Evolutionary conservation across 805 yeast genomes (phyloP).

Genomic region (Wickerhamomyces queroliae): DNA sequence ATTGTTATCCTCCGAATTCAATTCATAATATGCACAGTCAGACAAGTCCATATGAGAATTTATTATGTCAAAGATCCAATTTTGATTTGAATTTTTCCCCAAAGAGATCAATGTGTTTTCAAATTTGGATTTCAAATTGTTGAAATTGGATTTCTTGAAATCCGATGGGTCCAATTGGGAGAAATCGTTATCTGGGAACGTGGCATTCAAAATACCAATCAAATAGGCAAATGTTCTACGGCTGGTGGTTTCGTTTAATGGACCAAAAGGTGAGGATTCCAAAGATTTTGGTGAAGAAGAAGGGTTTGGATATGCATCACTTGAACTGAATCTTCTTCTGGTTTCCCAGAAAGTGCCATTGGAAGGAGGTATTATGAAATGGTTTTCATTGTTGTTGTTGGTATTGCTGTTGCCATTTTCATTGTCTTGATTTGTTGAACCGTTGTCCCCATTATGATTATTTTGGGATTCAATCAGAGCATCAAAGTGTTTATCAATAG

Average conservation of each 20-base stretch:
- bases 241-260: constrained; percentile 77
- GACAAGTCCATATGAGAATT: constrained; percentile 68
- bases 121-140: constrained; percentile 56
- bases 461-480: constrained; percentile 28
- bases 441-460: neutral
- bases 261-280: constrained; percentile 77
- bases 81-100: constrained; percentile 43
- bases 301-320: neutral
- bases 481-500: constrained; percentile 77
- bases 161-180: constrained; percentile 77
- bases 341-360: constrained; percentile 32
- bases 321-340: constrained; percentile 32
- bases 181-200: constrained; percentile 96
- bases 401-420: constrained; percentile 24
- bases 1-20: constrained; percentile 41
- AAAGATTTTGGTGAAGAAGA: constrained; percentile 13
- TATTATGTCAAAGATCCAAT: constrained; percentile 83
- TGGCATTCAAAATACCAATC: constrained; percentile 83
- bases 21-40: constrained; percentile 57
- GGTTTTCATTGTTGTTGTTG: constrained; percentile 19
- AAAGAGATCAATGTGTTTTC: constrained; percentile 71
- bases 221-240: constrained; percentile 87
- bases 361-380: constrained; percentile 7
- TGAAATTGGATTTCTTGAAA: constrained; percentile 46
- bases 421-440: constrained; percentile 15